Base-by-base conservation (phyloP, 2,329 filamentous ascomycete genomes). In the Colletotrichum shisoi region DNA sequence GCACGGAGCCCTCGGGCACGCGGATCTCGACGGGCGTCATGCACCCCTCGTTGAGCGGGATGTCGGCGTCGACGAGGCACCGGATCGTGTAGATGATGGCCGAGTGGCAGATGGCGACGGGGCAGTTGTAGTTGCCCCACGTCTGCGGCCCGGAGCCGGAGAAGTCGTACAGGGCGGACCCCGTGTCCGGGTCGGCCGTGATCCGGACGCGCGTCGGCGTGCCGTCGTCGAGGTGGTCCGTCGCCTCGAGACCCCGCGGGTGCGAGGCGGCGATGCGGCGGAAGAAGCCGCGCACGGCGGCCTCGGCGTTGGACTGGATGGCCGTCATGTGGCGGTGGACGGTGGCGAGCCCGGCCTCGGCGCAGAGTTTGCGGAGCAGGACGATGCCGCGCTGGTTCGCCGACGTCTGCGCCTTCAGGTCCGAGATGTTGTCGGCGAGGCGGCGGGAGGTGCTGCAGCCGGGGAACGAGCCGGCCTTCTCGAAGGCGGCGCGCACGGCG, bases 321-420 rank as follows among this genome's bases (percentile, higher is more conserved):
- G 75, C 79, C 44, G 72, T 70, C 80, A 82, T 79, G 71, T 79
- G 78, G 40, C 71, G 73, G 46, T 79, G 77, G 7, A 79, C 77
- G 0, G 73, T 72, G 2, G 67, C 63, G 2, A 77, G 73, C 1
- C 74, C 72, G 27, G 74, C 77, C 63, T 79, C 77, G 17, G 74
- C 73, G 67, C 77, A 78, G 1, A 78, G 71, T 42, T 72, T 71
- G 51, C 71, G 71, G n/a, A 79, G 74, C 5, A 79, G 70, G 1
- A 71, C 71, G 39, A 74, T 77, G 3, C 81, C 81, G 9, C 77
- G 76, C 49, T 79, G 75, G 44, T 83, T 82, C 0, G 81, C 78
- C 0, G 80, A 80, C 0, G 80, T 78, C 46, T 79, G 77, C 0
- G 81, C 81, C 52, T 82, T 81, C 3, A 82, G 70, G 57, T 82